Base-by-base conservation (phyloP, 306 rosid genomes). In the Lathyrus tuberosus region DNA sequence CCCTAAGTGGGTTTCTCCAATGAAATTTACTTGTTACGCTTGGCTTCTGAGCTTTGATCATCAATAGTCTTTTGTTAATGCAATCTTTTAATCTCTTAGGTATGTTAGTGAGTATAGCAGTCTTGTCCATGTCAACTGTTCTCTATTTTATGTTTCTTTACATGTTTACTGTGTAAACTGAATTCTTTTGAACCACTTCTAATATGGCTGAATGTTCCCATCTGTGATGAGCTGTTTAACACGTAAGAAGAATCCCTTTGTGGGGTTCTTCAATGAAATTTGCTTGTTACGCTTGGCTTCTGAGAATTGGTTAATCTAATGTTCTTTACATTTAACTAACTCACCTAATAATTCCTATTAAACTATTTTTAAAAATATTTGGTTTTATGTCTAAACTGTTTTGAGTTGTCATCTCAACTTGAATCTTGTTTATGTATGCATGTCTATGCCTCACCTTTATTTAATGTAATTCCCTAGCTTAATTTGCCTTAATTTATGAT, bases 251-350 rank as follows among this genome's bases (percentile, higher is more conserved):
- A 12, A 6, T 35, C 9, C 40, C 40, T 44, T 17, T 0, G 38
- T 44, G 70, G 81, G 67, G 14, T 61, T 82, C 76, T 76, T 78
- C 74, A 1, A 15, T 57, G 87, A 82, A 82, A 78, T 78, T 9
- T 15, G 0, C 35, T 70, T 85, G 87, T 79, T 80, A 74, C 76
- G 85, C 84, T 86, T 80, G 82, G 80, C 85, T 88, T 86, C 88
- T 78, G 79, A 84, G 88, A 88, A 72, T 26, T 6, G 17, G 0
- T 79, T 47, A 12, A 42, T 60, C 12, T 1, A 22, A 65, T 31
- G n/a, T 65, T 35, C 12, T 58, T 48, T 48, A 6, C 40, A 35
- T 35, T 35, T 35, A 2, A 35, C 0, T 8, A 9, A 4, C n/a
- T 52, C n/a, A 14, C 14, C 0, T 0, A 0, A 3, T 38, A n/a